Evolutionary conservation across 2,329 filamentous ascomycete species (phyloP).

Genomic region (Westerdykella aurantiaca): DNA sequence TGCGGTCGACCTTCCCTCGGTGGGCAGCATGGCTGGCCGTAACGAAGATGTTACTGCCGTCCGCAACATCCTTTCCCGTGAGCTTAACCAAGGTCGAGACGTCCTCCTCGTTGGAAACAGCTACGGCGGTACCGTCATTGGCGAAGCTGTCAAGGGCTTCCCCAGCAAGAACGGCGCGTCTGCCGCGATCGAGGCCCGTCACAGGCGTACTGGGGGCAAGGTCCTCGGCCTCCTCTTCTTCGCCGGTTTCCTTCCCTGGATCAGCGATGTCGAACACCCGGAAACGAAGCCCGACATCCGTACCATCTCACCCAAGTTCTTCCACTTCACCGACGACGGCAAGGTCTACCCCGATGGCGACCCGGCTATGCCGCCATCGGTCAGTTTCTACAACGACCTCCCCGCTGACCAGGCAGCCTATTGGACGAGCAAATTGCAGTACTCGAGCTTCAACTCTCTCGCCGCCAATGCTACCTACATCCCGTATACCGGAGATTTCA

Average conservation of each 20-base stretch:
- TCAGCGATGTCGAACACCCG: slow-evolving; percentile 12
- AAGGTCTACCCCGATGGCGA: slow-evolving; percentile 13
- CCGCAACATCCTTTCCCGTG: slow-evolving; percentile 7
- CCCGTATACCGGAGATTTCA: slow-evolving; percentile 21
- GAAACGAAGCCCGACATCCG: slow-evolving; percentile 12
- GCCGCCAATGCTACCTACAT: slow-evolving; percentile 20
- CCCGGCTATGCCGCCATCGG: slow-evolving; percentile 8
- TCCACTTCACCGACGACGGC: slow-evolving; percentile 10
- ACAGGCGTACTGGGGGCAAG: slow-evolving; percentile 2
- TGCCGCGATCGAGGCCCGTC: neutral
- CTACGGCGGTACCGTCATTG: slow-evolving; percentile 23
- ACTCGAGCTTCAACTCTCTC: slow-evolving; percentile 16
- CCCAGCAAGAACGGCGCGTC: neutral
- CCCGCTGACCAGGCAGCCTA: slow-evolving; percentile 1
- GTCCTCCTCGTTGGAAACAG: slow-evolving; percentile 25
- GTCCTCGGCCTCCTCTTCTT: slow-evolving; percentile 19
- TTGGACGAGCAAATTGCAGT: slow-evolving; percentile 10
- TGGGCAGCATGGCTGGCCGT: slow-evolving; percentile 9
- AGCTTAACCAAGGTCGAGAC: slow-evolving; percentile 13
- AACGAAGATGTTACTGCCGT: slow-evolving; percentile 15
- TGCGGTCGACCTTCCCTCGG: slow-evolving; percentile 20
- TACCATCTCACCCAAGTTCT: slow-evolving; percentile 13
- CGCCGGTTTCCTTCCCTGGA: slow-evolving; percentile 19
- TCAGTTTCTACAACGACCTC: slow-evolving; percentile 23
- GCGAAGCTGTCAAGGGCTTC: slow-evolving; percentile 19